A percentile compares a stretch with the other conserved stretches of the same genome.
Evolutionary conservation across 2,329 filamentous ascomycete species (phyloP).

Genomic region (Aureobasidium sp.): DNA sequence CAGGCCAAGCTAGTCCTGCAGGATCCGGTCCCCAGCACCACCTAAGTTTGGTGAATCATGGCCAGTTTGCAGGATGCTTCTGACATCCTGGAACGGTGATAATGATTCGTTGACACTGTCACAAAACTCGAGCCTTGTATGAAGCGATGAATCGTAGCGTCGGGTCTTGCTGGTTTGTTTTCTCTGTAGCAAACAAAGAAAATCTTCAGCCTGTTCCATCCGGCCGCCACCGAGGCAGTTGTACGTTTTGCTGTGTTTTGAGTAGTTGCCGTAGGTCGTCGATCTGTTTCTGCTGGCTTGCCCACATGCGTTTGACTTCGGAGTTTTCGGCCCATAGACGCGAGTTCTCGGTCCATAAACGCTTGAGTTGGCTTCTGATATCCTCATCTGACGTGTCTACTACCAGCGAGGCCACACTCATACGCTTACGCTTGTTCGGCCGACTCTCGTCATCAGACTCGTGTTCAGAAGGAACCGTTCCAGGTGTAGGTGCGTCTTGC

Average conservation of each 20-base stretch:
- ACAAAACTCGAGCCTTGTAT: background rate
- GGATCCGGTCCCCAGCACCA: background rate
- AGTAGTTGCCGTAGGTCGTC: background rate
- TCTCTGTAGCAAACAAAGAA: background rate
- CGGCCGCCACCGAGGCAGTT: background rate
- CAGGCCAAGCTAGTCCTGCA: constrained; percentile 3
- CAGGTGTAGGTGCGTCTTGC: constrained; percentile 19
- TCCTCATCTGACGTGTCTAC: constrained; percentile 23
- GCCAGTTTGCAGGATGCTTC: background rate
- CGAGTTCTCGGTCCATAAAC: too few relatives aligned
- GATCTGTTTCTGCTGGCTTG: background rate
- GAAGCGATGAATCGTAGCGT: background rate
- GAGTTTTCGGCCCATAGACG: constrained; percentile 34
- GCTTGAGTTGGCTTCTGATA: constrained; percentile 35
- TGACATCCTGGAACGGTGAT: background rate
- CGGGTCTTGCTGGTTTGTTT: background rate
- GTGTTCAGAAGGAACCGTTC: constrained; percentile 19
- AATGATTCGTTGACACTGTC: background rate
- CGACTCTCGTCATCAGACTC: constrained; percentile 13
- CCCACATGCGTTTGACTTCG: constrained; percentile 21
- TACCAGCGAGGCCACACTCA: constrained; percentile 1
- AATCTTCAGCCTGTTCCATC: background rate
- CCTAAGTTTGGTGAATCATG: background rate
- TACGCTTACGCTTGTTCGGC: constrained; percentile 9
- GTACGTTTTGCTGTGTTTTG: background rate